Evolutionary conservation across 371 early-diverging fungal genomes (phyloP).

Genomic region (Amoeboaphelidium protococcarum): DNA sequence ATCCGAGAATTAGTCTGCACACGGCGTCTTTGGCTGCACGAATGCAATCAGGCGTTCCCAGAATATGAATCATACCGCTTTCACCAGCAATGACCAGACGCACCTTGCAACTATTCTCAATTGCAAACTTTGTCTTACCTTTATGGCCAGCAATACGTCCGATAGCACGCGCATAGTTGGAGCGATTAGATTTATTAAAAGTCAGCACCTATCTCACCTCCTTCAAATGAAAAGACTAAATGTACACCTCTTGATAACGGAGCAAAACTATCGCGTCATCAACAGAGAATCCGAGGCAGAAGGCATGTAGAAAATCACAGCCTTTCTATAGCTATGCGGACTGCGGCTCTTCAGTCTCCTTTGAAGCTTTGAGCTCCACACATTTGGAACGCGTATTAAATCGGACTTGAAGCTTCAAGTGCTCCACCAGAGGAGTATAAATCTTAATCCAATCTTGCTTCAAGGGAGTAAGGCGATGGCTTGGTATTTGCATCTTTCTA

Average conservation of each 20-base stretch:
- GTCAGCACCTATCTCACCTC: conserved; percentile 25
- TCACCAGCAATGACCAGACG: conserved; percentile 92
- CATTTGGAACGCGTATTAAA: conserved; percentile 69
- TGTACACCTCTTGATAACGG: conserved; percentile 76
- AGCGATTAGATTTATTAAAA: conserved; percentile 81
- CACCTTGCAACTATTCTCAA: conserved; percentile 88
- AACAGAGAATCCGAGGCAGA: conserved; percentile 69
- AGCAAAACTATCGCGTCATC: conserved; percentile 74
- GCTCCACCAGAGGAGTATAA: conserved; percentile 95
- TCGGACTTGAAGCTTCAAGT: conserved; percentile 84
- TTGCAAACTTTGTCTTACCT: conserved; percentile 90
- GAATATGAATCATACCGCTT: conserved; percentile 85
- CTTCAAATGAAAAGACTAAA: conserved; percentile 93
- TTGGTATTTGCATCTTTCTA: conserved; percentile 71
- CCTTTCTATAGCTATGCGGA: conserved; percentile 57
- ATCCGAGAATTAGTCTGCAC: conserved; percentile 80
- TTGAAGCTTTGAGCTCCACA: conserved; percentile 68
- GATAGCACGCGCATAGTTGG: conserved; percentile 91
- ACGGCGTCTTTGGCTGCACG: conserved; percentile 94
- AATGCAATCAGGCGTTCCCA: conserved; percentile 91
- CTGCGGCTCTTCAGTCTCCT: conserved; percentile 53
- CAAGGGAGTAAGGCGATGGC: conserved; percentile 67
- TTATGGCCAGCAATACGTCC: conserved; percentile 98
- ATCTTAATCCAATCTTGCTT: conserved; percentile 92
- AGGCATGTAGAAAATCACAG: conserved; percentile 82